Base-by-base conservation (phyloP, 2,329 filamentous ascomycete genomes). In the Ciborinia camelliae region DNA sequence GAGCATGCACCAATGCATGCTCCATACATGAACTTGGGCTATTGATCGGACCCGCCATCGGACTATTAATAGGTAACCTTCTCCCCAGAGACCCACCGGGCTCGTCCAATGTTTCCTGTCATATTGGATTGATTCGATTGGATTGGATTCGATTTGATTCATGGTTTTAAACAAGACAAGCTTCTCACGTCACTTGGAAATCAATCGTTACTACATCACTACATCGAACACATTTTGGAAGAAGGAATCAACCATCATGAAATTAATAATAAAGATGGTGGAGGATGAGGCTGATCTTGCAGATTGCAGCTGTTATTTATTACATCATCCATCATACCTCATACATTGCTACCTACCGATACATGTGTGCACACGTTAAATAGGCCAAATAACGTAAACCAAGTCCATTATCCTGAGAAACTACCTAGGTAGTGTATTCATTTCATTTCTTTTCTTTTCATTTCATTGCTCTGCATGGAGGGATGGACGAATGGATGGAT, bases 31-130 rank as follows among this genome's bases (percentile, higher is more conserved):
- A 43, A 9, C 28, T 57, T 23, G 10, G 5, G 4, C 39, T 18
- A 43, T 45, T 30, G 1, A 20, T 2, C 9, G 28, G 26, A 57
- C 20, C 54, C 54, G 10, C 26, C 15, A 23, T 58, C 28, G 20
- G 28, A 45, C 54, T 47, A 58, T 58, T 58, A 35, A 32, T 58
- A n/a, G n/a, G n/a, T n/a, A 58, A 47, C 28, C 20, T 10, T 58
- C 39, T 30, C 39, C 28, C 47, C 54, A 47, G 28, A 6, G 48
- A 8, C 20, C 50, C 50, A n/a, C 45, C 8, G 26, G 12, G 14
- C 51, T 39, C n/a, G 8, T 54, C 14, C n/a, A n/a, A n/a, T n/a
- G n/a, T n/a, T n/a, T n/a, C n/a, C n/a, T n/a, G n/a, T n/a, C n/a
- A n/a, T n/a, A n/a, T n/a, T n/a, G n/a, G n/a, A n/a, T n/a, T n/a